phyloP scores from a whole-genome alignment of 768 basidiomycete genomes.

The Rhodotorula paludigena region DNA sequence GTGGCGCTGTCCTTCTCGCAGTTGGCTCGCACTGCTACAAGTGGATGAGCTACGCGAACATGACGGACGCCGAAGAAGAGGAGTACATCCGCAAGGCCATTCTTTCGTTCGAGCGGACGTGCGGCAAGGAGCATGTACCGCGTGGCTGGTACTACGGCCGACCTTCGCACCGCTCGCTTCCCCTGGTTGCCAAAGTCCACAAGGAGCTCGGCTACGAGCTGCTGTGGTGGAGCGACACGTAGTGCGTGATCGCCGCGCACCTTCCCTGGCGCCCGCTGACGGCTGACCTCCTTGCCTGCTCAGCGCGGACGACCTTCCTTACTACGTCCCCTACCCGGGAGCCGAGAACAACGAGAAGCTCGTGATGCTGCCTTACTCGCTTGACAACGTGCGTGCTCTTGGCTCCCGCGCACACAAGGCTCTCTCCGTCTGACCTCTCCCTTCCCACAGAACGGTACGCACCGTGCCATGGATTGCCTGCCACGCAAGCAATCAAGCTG shows the following conservation, averaged over 20 bases:
- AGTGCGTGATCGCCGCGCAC: constrained; percentile 9
- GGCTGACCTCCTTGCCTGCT: constrained; percentile 17
- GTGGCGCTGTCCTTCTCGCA: neutral
- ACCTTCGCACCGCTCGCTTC: constrained; percentile 39
- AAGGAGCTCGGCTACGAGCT: constrained; percentile 40
- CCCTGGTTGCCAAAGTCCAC: constrained; percentile 41
- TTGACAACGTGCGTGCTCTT: too few relatives aligned
- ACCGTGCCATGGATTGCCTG: too few relatives aligned
- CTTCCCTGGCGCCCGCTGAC: neutral
- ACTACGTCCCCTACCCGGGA: constrained; percentile 39
- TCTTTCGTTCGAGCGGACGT: constrained; percentile 33
- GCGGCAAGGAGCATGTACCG: constrained; percentile 38
- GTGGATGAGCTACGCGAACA: constrained; percentile 39
- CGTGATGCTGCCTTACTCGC: constrained; percentile 25
- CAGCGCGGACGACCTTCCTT: constrained; percentile 43
- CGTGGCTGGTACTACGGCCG: constrained; percentile 43
- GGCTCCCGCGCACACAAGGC: too few relatives aligned
- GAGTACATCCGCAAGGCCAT: constrained; percentile 40
- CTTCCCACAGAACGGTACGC: too few relatives aligned
- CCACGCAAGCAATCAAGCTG: too few relatives aligned
- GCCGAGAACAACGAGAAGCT: constrained; percentile 12
- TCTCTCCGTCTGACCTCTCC: too few relatives aligned
- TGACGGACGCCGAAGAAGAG: constrained; percentile 40
- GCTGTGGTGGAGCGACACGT: constrained; percentile 42
- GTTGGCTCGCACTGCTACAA: constrained; percentile 44